Evolutionary conservation across 1,139 yeast genomes (phyloP).

Genomic region (Kodamaea fungicola): DNA sequence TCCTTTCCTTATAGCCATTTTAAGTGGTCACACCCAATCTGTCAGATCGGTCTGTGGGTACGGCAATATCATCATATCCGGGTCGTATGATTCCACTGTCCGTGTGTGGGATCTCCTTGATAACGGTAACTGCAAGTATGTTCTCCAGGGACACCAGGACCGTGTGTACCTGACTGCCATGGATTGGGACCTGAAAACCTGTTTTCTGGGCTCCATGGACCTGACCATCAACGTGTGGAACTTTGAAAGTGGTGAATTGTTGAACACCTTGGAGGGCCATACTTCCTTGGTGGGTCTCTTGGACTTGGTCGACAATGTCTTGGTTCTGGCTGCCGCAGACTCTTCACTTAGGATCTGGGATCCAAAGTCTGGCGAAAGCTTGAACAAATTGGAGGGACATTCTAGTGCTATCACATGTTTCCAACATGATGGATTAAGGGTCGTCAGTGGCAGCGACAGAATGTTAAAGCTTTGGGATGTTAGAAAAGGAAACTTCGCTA

Average conservation of each 20-base stretch:
- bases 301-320: conserved; percentile 68
- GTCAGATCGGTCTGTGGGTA: conserved; percentile 87
- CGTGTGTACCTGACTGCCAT: conserved; percentile 84
- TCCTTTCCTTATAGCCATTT: conserved; percentile 71
- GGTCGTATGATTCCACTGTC: conserved; percentile 87
- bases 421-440: conserved; percentile 79
- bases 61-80: conserved; percentile 82
- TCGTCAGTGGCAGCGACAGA: conserved; percentile 86
- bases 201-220: conserved; percentile 93
- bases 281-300: conserved; percentile 85
- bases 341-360: conserved; percentile 91
- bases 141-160: conserved; percentile 79
- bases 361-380: conserved; percentile 68
- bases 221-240: conserved; percentile 90
- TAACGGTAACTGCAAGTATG: conserved; percentile 68
- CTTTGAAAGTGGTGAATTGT: conserved; percentile 65
- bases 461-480: conserved; percentile 84
- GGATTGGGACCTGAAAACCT: conserved; percentile 70
- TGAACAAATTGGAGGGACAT: conserved; percentile 77
- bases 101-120: conserved; percentile 85
- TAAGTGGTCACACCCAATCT: conserved; percentile 82
- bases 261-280: conserved; percentile 76
- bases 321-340: conserved; percentile 98
- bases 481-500: conserved; percentile 68
- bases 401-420: conserved; percentile 90